phyloP scores from a whole-genome alignment of 495 filamentous ascomycete species.

The Penicillium goetzii region DNA sequence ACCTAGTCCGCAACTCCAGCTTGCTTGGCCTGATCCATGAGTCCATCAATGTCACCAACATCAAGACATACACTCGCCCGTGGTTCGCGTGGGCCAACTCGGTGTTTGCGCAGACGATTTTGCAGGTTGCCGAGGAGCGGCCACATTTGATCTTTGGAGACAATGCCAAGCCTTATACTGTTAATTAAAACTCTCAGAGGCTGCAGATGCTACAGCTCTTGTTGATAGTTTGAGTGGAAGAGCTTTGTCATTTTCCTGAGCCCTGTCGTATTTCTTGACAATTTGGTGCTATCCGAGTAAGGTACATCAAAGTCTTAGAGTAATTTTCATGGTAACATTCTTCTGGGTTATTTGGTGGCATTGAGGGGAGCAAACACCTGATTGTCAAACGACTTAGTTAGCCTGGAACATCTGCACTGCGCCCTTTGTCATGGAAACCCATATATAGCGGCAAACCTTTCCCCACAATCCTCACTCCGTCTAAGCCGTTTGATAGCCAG shows the following conservation, averaged over 20 bases:
- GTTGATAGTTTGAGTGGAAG: neutral
- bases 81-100: slow-evolving; percentile 99
- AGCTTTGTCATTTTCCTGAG: neutral
- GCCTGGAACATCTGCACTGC: too few species aligned
- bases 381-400: too few species aligned
- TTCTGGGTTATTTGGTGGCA: too few species aligned
- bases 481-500: too few species aligned
- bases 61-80: slow-evolving; percentile 76
- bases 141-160: slow-evolving; percentile 84
- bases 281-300: neutral
- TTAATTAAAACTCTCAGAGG: slow-evolving; percentile 15
- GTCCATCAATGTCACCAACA: slow-evolving; percentile 80
- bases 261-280: neutral
- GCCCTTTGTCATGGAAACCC: too few species aligned
- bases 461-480: too few species aligned
- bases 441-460: too few species aligned
- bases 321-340: too few species aligned
- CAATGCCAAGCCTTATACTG: slow-evolving; percentile 46
- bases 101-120: slow-evolving; percentile 90
- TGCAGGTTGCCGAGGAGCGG: slow-evolving; percentile 84
- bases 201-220: neutral
- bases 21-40: slow-evolving; percentile 86
- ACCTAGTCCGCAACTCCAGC: slow-evolving; percentile 73
- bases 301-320: neutral
- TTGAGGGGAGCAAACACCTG: too few species aligned